A percentile compares a stretch with the other conserved stretches of the same genome.
These are phyloP conservation scores for Fraxinus xanthoxyloides DNA, from an alignment of 305 asterid species.

Conservation along the genomic window DNA sequence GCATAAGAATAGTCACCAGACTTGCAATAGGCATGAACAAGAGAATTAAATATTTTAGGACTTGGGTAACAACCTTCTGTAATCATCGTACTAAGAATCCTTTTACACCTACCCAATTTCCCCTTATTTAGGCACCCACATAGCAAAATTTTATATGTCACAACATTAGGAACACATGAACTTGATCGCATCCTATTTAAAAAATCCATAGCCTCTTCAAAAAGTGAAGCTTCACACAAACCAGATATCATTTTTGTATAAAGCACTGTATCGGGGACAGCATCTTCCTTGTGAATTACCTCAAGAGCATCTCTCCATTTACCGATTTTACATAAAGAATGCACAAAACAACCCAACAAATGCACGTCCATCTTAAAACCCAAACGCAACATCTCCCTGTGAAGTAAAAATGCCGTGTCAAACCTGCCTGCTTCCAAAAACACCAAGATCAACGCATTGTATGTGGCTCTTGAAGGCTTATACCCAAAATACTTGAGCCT, in stretches of 20 bases:
- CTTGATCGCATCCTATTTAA: conserved; percentile 69
- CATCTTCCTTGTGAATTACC: conserved; percentile 74
- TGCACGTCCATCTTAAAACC: conserved; percentile 71
- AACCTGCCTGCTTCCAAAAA: conserved; percentile 68
- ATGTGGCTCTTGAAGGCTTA: conserved; percentile 67
- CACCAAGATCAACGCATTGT: conserved; percentile 62
- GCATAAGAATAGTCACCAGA: conserved; percentile 71
- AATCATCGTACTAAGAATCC: conserved; percentile 84
- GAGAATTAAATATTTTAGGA: conserved; percentile 76
- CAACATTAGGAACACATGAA: conserved; percentile 77
- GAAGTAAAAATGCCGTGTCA: conserved; percentile 67
- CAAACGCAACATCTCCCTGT: conserved; percentile 64
- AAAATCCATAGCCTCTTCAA: conserved; percentile 92
- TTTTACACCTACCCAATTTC: conserved; percentile 80
- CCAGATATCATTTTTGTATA: conserved; percentile 86
- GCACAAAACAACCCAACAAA: conserved; percentile 57
- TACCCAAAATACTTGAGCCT: conserved; percentile 83
- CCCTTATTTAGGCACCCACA: conserved; percentile 82
- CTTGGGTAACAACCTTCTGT: conserved; percentile 90
- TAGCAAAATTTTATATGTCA: conserved; percentile 69
- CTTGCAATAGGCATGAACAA: conserved; percentile 76
- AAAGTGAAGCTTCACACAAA: conserved; percentile 81
- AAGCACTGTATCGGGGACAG: conserved; percentile 64
- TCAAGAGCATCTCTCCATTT: conserved; percentile 79
- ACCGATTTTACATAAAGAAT: conserved; percentile 68